These are phyloP conservation scores for Alternaria arbusti DNA, from an alignment of 2,329 filamentous ascomycete genomes.

Conservation along the genomic window DNA sequence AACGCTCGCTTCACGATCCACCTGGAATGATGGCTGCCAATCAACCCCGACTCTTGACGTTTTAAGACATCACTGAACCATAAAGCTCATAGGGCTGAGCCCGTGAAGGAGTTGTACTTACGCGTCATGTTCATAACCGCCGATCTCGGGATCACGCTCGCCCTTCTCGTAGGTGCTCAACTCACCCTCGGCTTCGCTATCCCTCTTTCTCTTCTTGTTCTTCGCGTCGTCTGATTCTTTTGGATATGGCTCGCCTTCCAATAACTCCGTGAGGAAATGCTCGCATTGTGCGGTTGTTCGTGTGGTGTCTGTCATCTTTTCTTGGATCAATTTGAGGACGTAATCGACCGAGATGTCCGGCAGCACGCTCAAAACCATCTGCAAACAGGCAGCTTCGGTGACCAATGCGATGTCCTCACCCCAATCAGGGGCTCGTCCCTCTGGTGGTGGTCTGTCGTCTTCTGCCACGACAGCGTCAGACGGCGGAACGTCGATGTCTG, in stretches of 20 bases:
- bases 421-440: background rate
- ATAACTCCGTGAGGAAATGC: conserved; percentile 33
- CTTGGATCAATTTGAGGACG: conserved; percentile 34
- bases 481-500: conserved; percentile 31
- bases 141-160: conserved; percentile 13
- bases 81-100: background rate
- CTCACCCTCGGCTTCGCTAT: conserved; percentile 28
- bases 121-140: conserved; percentile 32
- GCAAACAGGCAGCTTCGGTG: conserved; percentile 35
- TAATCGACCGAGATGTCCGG: conserved; percentile 44
- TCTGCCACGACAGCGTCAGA: conserved; percentile 1
- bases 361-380: conserved; percentile 42
- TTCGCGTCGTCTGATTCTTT: conserved; percentile 38
- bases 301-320: conserved; percentile 29
- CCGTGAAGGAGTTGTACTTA: conserved; percentile 27
- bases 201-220: conserved; percentile 42
- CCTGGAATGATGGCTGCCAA: background rate
- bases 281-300: conserved; percentile 33
- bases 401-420: conserved; percentile 9
- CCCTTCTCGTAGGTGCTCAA: conserved; percentile 30
- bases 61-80: background rate
- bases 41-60: background rate
- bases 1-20: conserved; percentile 8
- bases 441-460: background rate
- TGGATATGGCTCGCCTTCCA: conserved; percentile 43